Percentiles rank a stretch among this genome's conserved stretches.
These are phyloP conservation scores for Fusarium sterilihyphosum DNA, from an alignment of 2,329 filamentous ascomycete species.

Conservation along the genomic window DNA sequence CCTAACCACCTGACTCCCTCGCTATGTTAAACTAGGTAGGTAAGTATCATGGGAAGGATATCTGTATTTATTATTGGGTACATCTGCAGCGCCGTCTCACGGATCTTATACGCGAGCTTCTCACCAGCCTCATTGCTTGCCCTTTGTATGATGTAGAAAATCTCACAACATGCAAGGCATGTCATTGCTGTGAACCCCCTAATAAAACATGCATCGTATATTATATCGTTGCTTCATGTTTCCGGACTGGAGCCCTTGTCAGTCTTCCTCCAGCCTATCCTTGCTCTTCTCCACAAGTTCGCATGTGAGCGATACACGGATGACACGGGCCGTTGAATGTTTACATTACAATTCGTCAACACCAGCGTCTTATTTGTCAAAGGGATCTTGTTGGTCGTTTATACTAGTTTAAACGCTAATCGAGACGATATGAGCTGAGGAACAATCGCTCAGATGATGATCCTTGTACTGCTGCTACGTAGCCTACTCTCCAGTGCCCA, in stretches of 20 bases:
- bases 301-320: not conserved
- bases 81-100: not conserved
- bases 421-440: not conserved
- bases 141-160: not conserved
- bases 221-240: conserved; percentile 2
- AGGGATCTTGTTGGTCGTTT: not conserved
- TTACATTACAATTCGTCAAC: conserved; percentile 8
- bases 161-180: not conserved
- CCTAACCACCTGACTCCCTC: not conserved
- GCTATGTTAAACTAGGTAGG: not conserved
- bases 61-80: not conserved
- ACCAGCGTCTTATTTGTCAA: conserved; percentile 5
- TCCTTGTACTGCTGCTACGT: not conserved
- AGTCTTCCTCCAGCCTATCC: not conserved
- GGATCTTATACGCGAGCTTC: not conserved
- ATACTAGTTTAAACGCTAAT: not conserved
- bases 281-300: conserved; percentile 7
- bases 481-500: not conserved
- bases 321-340: conserved; percentile 11
- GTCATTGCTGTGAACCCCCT: not conserved
- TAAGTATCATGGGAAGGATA: not conserved
- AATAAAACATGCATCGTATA: conserved; percentile 29
- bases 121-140: conserved; percentile 3
- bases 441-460: not conserved
- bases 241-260: not conserved